These are phyloP conservation scores for Hyaloscypha hepaticicola DNA, from an alignment of 495 filamentous ascomycete species.

Conservation along the genomic window DNA sequence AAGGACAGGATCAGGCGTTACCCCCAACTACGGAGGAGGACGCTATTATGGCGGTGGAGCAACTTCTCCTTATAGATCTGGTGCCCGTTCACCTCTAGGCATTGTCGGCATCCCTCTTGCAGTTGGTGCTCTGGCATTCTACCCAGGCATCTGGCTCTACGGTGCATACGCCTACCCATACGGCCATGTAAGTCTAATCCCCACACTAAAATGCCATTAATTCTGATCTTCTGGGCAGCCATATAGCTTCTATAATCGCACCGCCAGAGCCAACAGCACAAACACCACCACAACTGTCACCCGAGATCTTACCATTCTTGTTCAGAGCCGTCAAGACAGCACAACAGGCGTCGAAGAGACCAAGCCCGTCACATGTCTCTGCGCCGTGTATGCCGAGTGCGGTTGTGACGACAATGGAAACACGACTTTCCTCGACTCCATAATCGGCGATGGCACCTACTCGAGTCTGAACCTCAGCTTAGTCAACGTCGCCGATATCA, in stretches of 20 bases:
- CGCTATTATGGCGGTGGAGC: slow-evolving; percentile 80
- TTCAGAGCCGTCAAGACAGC: slow-evolving; percentile 22
- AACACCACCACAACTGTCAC: slow-evolving; percentile 7
- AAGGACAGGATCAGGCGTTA: slow-evolving; percentile 61
- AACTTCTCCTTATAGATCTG: slow-evolving; percentile 63
- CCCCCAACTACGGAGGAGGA: slow-evolving; percentile 62
- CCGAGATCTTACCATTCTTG: background rate
- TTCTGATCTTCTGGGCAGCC: no score
- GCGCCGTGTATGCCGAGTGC: slow-evolving; percentile 67
- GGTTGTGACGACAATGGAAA: slow-evolving; percentile 73
- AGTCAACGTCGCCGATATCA: slow-evolving; percentile 62
- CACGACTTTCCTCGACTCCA: slow-evolving; percentile 51
- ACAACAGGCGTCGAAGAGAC: slow-evolving; percentile 55
- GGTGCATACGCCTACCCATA: slow-evolving; percentile 72
- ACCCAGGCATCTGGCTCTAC: slow-evolving; percentile 59
- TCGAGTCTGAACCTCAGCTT: slow-evolving; percentile 59
- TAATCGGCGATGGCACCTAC: slow-evolving; percentile 67
- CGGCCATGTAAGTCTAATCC: slow-evolving; percentile 34
- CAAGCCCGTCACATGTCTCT: slow-evolving; percentile 71
- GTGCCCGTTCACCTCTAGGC: slow-evolving; percentile 53
- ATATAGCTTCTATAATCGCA: slow-evolving; percentile 62
- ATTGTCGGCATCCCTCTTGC: slow-evolving; percentile 52
- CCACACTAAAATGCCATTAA: no score
- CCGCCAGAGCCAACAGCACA: slow-evolving; percentile 32
- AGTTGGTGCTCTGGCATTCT: slow-evolving; percentile 48